These are phyloP conservation scores for Lactarius deliciosus DNA, from an alignment of 768 basidiomycete species.

Conservation along the genomic window DNA sequence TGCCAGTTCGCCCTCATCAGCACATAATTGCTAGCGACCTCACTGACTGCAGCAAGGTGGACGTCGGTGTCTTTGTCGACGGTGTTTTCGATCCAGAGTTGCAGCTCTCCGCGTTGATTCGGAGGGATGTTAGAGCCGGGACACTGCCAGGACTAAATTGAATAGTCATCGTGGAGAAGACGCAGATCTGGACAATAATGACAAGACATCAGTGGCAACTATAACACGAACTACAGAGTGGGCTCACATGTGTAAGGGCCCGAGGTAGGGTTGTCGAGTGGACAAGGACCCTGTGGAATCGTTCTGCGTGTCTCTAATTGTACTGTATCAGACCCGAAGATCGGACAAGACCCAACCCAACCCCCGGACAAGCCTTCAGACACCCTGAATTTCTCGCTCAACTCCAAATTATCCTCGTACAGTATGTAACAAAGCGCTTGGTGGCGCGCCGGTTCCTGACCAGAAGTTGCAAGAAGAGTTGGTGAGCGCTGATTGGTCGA, in stretches of 20 bases:
- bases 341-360: too few species aligned
- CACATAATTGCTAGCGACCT: neutral
- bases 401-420: too few species aligned
- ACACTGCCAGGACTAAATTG: too few species aligned
- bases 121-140: neutral
- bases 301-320: too few species aligned
- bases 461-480: too few species aligned
- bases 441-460: too few species aligned
- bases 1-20: neutral
- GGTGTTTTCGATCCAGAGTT: neutral
- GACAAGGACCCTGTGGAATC: neutral
- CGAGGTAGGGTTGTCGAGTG: neutral
- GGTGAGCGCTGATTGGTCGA: too few species aligned
- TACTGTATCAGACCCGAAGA: too few species aligned
- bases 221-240: neutral
- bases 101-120: neutral
- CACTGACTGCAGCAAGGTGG: neutral
- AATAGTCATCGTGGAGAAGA: neutral
- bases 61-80: neutral
- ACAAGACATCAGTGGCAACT: neutral
- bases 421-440: too few species aligned
- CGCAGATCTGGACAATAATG: neutral
- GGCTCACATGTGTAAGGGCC: neutral
- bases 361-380: too few species aligned
- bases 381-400: too few species aligned